Base-by-base conservation (phyloP, 306 rosid species). In the Carpinus fangiana region DNA sequence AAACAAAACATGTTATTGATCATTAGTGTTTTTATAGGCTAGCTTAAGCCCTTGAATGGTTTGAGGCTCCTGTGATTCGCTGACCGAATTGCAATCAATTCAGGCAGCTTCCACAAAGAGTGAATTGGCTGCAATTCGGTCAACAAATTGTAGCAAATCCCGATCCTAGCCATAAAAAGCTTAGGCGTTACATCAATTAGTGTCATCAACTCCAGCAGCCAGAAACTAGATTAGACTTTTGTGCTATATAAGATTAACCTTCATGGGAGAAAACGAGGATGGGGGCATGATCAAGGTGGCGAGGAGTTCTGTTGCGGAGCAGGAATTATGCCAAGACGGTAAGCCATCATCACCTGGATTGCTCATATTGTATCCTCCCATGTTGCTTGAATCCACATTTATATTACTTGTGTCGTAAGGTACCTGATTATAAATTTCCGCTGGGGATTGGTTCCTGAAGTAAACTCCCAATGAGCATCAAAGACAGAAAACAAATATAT, bases 281-380 rank as follows among this genome's bases (percentile, higher is more conserved):
- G 80, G 61, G 13, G 72, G 71, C 59, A 78, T n/a, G 66, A n/a
- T n/a, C n/a, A 79, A 76, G 23, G 47, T 8, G 16, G 71, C 36
- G 48, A 26, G 80, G 45, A 73, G 83, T n/a, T 57, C 77, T 10
- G 76, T 70, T n/a, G 83, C 26, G 46, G 88, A 79, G 82, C 78
- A 88, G 11, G 87, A 85, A 56, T 83, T 89, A 41, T 88, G 89
- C 94, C 97, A 92, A 52, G 88, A 75, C 50, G 79, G 78, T 50
- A 89, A 82, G 54, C 84, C 84, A 4, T 78, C 82, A 5, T 88
- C 87, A 0, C 70, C 80, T 51, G 78, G 79, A 21, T 86, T 86
- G 47, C 70, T 36, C 7, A 64, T 47, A 79, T 60, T 10, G 45
- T 45, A 64, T 38, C 70, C 70, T 21, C 78, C 87, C 21, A 89